Evolutionary conservation across 768 basidiomycete species (phyloP).

Genomic region (Phylloporus rhodoxanthus): DNA sequence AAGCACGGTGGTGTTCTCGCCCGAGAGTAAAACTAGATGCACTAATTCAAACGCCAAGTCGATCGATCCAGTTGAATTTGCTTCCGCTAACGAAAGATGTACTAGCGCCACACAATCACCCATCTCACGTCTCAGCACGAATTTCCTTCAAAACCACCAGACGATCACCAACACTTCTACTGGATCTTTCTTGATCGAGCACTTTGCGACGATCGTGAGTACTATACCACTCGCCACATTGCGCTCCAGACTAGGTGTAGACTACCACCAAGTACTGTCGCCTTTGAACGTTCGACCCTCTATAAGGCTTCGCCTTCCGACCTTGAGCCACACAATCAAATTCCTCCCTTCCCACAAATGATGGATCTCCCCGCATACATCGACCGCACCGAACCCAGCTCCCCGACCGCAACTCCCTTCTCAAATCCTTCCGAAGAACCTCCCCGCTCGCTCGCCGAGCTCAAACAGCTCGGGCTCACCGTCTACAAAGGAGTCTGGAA

Average conservation of each 20-base stretch:
- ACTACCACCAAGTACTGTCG: too few relatives aligned
- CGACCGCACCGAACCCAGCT: conserved; percentile 22
- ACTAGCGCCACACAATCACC: background rate
- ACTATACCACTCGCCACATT: too few relatives aligned
- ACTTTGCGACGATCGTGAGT: background rate
- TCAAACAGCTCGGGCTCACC: conserved; percentile 20
- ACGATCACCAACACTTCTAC: background rate
- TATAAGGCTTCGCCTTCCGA: background rate
- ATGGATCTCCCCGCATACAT: conserved; percentile 19
- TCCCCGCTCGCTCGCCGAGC: conserved; percentile 3
- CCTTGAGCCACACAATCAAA: background rate
- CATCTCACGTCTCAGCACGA: too few relatives aligned
- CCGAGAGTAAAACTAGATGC: background rate
- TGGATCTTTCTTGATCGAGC: background rate
- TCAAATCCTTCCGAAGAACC: background rate
- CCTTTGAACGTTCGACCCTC: background rate
- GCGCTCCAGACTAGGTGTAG: too few relatives aligned
- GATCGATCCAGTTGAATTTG: background rate
- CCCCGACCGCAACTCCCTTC: conserved; percentile 3
- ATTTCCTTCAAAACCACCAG: background rate
- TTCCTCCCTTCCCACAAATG: background rate
- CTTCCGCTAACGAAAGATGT: background rate
- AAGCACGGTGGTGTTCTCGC: background rate
- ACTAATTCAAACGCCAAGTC: background rate
- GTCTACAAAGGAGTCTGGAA: conserved; percentile 38